Evolutionary conservation across 139 green algal species (phyloP).

Genomic region (Picochlorum costavermella): DNA sequence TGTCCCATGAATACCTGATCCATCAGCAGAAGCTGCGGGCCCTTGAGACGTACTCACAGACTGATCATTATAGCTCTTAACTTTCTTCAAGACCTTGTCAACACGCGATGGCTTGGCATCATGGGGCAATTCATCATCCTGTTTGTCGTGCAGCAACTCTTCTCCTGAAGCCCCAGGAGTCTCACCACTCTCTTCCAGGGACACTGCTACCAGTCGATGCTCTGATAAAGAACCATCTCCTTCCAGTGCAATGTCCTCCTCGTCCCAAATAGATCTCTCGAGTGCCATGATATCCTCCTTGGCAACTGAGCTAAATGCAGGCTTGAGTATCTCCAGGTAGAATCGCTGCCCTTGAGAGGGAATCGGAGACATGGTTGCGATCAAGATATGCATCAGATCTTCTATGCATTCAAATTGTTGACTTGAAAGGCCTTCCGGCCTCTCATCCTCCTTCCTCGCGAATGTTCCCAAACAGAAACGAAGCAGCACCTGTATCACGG

Average conservation of each 20-base stretch:
- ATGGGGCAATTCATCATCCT: background rate
- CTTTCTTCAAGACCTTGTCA: background rate
- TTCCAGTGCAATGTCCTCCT: slow-evolving; percentile 1
- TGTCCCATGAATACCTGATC: slow-evolving; percentile 5
- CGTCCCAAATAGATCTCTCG: slow-evolving; percentile 9
- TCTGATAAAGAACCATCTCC: background rate
- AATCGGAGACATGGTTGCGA: slow-evolving; percentile 12
- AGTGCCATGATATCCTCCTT: background rate
- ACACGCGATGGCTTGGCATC: background rate
- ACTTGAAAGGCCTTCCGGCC: background rate
- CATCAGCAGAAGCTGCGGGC: background rate
- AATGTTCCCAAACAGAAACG: background rate
- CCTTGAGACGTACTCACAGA: background rate
- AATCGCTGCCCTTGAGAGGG: slow-evolving; percentile 6
- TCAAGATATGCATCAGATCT: background rate
- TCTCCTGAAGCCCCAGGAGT: background rate
- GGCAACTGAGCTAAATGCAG: background rate
- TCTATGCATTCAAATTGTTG: background rate
- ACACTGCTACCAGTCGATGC: background rate
- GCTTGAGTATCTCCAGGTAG: background rate
- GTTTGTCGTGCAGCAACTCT: background rate
- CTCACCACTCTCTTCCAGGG: slow-evolving; percentile 10
- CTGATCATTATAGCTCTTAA: background rate
- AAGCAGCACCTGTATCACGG: background rate
- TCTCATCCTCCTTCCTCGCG: background rate